phyloP scores from a whole-genome alignment of 257 asterid species.

The Lavandula angustifolia region DNA sequence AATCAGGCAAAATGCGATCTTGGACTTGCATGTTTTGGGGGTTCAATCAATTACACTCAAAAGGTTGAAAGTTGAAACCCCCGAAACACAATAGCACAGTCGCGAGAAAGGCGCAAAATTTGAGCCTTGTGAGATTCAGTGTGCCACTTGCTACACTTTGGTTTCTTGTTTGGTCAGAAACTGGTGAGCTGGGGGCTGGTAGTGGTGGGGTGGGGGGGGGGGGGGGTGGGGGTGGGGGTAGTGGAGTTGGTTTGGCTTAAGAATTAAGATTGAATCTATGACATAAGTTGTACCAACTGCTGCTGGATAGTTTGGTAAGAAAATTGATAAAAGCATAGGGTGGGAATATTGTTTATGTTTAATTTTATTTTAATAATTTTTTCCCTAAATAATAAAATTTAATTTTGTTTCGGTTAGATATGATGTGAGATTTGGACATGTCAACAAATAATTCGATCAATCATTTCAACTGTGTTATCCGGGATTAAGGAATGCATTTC shows the following conservation, averaged over 20 bases:
- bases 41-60: constrained; percentile 25
- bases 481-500: background rate
- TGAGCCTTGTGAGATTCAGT: constrained; percentile 35
- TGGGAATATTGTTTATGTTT: constrained; percentile 5
- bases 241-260: constrained; percentile 41
- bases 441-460: constrained; percentile 29
- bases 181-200: constrained; percentile 11
- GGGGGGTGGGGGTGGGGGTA: constrained; percentile 35
- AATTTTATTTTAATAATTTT: background rate
- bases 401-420: constrained; percentile 8
- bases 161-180: constrained; percentile 31
- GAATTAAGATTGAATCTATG: constrained; percentile 40
- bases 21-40: constrained; percentile 73
- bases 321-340: constrained; percentile 14
- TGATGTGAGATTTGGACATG: constrained; percentile 34
- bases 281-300: constrained; percentile 41
- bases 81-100: background rate
- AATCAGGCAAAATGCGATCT: constrained; percentile 62
- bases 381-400: background rate
- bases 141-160: constrained; percentile 42
- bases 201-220: background rate
- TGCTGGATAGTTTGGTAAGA: constrained; percentile 39
- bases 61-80: constrained; percentile 15
- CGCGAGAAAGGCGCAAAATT: background rate
- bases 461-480: constrained; percentile 14